These are phyloP conservation scores for Russula virescens DNA, from an alignment of 768 basidiomycete species.

Conservation along the genomic window DNA sequence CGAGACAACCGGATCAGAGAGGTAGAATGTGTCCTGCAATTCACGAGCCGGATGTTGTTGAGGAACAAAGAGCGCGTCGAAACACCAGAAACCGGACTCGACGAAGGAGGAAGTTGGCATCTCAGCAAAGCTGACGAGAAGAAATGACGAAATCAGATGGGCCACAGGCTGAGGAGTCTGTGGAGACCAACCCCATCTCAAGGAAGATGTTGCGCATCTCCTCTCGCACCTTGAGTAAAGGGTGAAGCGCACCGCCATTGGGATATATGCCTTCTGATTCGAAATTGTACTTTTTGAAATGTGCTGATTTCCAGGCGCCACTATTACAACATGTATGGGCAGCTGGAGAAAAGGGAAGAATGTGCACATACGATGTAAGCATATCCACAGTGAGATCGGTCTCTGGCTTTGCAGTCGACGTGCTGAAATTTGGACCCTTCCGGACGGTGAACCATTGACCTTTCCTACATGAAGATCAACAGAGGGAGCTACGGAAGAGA, in stretches of 20 bases:
- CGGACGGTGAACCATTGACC: conserved; percentile 89
- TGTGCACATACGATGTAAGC: conserved; percentile 69
- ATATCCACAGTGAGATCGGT: conserved; percentile 96
- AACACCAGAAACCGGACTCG: conserved; percentile 99
- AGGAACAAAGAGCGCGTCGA: conserved; percentile 96
- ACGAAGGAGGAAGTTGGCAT: conserved; percentile 97
- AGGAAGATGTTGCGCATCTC: conserved; percentile 97
- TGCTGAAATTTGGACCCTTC: conserved; percentile 84
- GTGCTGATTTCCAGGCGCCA: conserved; percentile 88
- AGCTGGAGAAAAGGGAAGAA: neutral
- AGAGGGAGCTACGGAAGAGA: neutral
- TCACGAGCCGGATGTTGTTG: conserved; percentile 99
- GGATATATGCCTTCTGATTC: conserved; percentile 91
- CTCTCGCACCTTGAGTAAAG: conserved; percentile 94
- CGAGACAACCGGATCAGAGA: conserved; percentile 82
- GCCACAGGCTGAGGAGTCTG: neutral
- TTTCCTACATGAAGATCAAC: conserved; percentile 52
- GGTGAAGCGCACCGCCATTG: conserved; percentile 89
- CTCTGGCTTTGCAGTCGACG: conserved; percentile 86
- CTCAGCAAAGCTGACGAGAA: conserved; percentile 77
- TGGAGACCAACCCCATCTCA: conserved; percentile 87
- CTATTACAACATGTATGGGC: conserved; percentile 37
- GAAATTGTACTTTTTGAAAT: conserved; percentile 98
- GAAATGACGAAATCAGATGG: neutral
- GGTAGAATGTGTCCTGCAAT: conserved; percentile 96